A percentile compares a stretch with the other conserved stretches of the same genome.
Conservation (phyloP, 164 flowering plant species). For the Hamamelis virginiana region DNA sequence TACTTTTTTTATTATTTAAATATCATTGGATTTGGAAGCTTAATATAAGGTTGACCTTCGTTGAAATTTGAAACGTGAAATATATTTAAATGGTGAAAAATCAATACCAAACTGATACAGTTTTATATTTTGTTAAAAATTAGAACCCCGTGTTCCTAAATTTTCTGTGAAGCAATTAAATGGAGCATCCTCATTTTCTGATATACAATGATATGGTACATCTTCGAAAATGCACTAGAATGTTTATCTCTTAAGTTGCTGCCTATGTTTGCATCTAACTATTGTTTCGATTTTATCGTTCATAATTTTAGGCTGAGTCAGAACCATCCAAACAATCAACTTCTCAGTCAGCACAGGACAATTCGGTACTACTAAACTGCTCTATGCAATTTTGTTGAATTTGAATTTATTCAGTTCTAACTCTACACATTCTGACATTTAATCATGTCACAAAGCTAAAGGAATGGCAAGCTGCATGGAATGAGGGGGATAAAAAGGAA, state of each 20-base stretch:
- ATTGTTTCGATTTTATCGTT: neutral
- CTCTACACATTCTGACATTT: constrained; percentile 6
- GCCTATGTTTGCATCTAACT: neutral
- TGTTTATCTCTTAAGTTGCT: too few relatives aligned
- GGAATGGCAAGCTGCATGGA: constrained; percentile 51
- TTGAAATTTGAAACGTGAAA: neutral
- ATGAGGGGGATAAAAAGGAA: constrained; percentile 27
- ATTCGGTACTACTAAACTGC: constrained; percentile 15
- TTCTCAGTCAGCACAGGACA: constrained; percentile 21
- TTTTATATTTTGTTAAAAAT: too few relatives aligned
- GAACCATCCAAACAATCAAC: constrained; percentile 32
- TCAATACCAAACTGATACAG: neutral
- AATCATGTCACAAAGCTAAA: constrained; percentile 23
- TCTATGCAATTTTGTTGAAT: neutral
- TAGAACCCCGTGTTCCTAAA: too few relatives aligned
- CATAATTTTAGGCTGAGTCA: constrained; percentile 26
- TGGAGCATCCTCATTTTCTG: neutral
- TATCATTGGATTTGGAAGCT: too few relatives aligned
- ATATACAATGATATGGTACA: too few relatives aligned
- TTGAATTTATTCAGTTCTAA: neutral
- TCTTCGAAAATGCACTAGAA: too few relatives aligned
- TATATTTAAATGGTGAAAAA: neutral
- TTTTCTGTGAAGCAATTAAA: neutral
- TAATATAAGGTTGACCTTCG: too few relatives aligned
- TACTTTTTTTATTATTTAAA: too few relatives aligned